Evolutionary conservation across 1,284 basidiomycete genomes (phyloP).

Genomic region (Trichosporon faecale): DNA sequence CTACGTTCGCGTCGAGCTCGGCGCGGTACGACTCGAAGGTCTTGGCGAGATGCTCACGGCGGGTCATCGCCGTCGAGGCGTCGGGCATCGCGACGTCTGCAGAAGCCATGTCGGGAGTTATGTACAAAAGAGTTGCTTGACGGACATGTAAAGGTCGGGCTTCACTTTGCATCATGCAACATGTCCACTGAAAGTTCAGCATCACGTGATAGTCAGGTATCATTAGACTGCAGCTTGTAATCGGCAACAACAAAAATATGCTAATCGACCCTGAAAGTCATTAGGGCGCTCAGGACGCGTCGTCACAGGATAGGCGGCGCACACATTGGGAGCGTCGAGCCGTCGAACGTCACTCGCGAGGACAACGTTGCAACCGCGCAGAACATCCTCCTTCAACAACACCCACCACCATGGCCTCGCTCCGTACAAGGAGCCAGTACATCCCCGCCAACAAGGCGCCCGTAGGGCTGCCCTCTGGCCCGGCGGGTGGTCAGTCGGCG

Average conservation of each 20-base stretch:
- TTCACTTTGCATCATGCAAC: background rate
- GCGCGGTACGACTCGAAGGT: conserved; percentile 47
- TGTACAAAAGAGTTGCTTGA: background rate
- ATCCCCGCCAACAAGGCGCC: conserved; percentile 15
- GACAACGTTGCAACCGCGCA: conserved; percentile 5
- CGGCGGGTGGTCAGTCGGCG: conserved; percentile 2
- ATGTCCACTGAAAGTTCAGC: background rate
- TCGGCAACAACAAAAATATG: background rate
- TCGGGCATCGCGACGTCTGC: conserved; percentile 27
- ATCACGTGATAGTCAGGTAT: background rate
- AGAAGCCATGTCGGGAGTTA: background rate
- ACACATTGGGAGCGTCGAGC: background rate
- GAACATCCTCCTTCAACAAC: conserved; percentile 1
- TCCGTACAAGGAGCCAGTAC: conserved; percentile 27
- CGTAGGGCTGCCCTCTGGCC: background rate
- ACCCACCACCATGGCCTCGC: conserved; percentile 36
- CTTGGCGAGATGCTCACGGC: conserved; percentile 38
- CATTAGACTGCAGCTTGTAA: background rate
- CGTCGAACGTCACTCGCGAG: background rate
- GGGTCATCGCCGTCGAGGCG: conserved; percentile 19
- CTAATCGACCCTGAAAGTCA: conserved; percentile 9
- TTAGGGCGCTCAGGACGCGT: conserved; percentile 8
- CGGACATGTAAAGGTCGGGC: background rate
- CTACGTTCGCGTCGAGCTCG: conserved; percentile 46
- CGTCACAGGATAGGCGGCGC: conserved; percentile 5